A percentile compares a stretch with the other conserved stretches of the same genome.
Conservation (phyloP, 2,329 filamentous ascomycete genomes). For the Penicillium nordicum region DNA sequence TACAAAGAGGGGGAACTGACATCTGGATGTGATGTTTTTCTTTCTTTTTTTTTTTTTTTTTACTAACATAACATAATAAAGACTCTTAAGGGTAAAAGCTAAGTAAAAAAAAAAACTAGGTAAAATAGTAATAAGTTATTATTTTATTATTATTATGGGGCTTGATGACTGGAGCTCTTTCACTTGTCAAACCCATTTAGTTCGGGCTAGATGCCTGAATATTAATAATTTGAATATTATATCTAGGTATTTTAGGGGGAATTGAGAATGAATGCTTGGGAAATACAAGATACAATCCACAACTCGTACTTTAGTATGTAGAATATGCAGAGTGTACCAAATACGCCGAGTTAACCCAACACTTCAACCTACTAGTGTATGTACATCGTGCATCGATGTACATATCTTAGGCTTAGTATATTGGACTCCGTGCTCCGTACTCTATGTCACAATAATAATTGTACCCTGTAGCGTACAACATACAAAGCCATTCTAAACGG, state of each 20-base stretch:
- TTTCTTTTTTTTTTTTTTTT: not conserved
- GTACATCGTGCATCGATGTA: not conserved
- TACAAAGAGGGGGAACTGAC: not conserved
- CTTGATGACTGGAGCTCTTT: not conserved
- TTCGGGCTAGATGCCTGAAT: not conserved
- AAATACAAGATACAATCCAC: not conserved
- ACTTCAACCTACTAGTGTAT: not conserved
- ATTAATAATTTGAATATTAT: not conserved
- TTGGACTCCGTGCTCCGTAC: not conserved
- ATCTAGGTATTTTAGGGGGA: not conserved
- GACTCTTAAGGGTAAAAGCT: not conserved
- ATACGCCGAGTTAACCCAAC: not conserved
- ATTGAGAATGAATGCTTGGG: not conserved
- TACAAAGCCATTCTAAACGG: not conserved
- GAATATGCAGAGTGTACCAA: not conserved
- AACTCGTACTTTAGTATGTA: conserved; percentile 1
- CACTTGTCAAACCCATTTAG: not conserved
- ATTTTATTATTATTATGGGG: conserved; percentile 9
- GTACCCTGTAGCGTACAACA: too few relatives aligned
- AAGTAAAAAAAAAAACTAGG: conserved; percentile 1
- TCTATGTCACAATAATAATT: not conserved
- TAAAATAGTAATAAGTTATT: not conserved
- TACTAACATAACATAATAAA: not conserved
- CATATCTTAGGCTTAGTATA: not conserved
- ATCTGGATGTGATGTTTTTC: not conserved